Percentiles rank a stretch among this genome's conserved stretches.
Evolutionary conservation across 192 early-diverging fungal species (phyloP).

Genomic region (Phlyctochytrium bullatum): DNA sequence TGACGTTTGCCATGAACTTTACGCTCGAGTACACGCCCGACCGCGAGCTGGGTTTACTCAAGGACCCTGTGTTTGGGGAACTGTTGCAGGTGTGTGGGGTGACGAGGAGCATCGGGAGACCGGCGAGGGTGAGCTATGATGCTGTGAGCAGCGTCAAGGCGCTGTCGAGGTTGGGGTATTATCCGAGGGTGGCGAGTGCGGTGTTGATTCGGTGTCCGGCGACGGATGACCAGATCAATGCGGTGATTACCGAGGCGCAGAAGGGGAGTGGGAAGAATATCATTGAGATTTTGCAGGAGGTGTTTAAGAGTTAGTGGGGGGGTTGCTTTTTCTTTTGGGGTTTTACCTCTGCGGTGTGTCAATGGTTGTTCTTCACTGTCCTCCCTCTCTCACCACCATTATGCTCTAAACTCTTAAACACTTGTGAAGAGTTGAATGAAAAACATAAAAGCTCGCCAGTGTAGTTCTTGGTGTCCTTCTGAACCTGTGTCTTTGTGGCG

Average conservation of each 20-base stretch:
- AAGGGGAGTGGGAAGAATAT: neutral
- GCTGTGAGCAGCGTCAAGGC: neutral
- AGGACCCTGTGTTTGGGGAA: constrained; percentile 27
- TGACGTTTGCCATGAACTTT: constrained; percentile 25
- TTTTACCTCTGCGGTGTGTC: too few relatives aligned
- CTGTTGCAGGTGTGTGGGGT: constrained; percentile 30
- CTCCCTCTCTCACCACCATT: too few relatives aligned
- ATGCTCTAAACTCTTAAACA: too few relatives aligned
- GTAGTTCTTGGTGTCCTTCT: too few relatives aligned
- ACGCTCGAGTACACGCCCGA: constrained; percentile 18
- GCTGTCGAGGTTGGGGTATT: neutral
- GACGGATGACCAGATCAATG: neutral
- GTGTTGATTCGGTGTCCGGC: constrained; percentile 4
- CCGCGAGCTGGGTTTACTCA: constrained; percentile 12
- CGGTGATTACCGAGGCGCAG: neutral
- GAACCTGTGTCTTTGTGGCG: too few relatives aligned
- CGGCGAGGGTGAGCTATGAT: neutral
- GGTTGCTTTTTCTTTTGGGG: too few relatives aligned
- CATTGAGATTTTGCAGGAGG: constrained; percentile 2
- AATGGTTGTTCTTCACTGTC: too few relatives aligned
- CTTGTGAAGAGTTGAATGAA: too few relatives aligned
- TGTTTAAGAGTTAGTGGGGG: neutral
- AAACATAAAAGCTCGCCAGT: too few relatives aligned
- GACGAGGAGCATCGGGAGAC: neutral
- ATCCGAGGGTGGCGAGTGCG: neutral